Evolutionary conservation across 176 grass and related monocot genomes (phyloP), one percentile per base, ranked within the genome.

Genomic region (Bothriochloa decipiens): DNA sequence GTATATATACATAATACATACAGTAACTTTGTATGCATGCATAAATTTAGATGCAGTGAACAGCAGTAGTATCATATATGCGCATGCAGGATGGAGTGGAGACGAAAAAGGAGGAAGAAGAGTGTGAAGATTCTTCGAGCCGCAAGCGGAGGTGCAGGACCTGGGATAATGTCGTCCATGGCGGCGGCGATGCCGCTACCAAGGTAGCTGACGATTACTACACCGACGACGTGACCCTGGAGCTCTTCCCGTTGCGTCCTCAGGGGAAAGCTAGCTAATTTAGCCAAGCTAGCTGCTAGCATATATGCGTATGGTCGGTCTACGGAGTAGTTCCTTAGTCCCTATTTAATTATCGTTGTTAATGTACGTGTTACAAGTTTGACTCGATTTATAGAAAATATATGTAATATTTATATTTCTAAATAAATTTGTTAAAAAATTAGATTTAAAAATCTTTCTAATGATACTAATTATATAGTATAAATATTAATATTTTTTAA

Each of bases 191-290:
- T 36, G 68, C 20, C 5, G 26, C 23, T 18, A 5, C 26, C 39
- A 86, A 81, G 55, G 40, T 41, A 64, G 68, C 41, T 69, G 62
- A 33, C 15, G 78, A 82, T 25, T 11, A 77, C 81, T 45, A 47
- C 77, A 77, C 68, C 11, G 61, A 71, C 1, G 76, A 74, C 26
- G 77, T 69, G 58, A 98, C 93, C 2, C 72, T 98, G 68, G 92
- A 98, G 83, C 92, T 98, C 83, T 98, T 98, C 83, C 96, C 96
- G 27, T 89, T 98, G 91, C 89, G 33, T 69, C 96, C 96, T 0
- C 91, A 92, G 68, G 74, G 87, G 42, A 97, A 91, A 81, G 74
- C 75, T 80, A 42, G n/a, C 39, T 70, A 18, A 57, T 10, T 28
- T 88, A 46, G 79, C 17, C 4, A 20, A 29, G 6, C 60, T 57